Evolutionary conservation across 1,139 yeast genomes (phyloP).

Genomic region (Scheffersomyces illinoinensis): DNA sequence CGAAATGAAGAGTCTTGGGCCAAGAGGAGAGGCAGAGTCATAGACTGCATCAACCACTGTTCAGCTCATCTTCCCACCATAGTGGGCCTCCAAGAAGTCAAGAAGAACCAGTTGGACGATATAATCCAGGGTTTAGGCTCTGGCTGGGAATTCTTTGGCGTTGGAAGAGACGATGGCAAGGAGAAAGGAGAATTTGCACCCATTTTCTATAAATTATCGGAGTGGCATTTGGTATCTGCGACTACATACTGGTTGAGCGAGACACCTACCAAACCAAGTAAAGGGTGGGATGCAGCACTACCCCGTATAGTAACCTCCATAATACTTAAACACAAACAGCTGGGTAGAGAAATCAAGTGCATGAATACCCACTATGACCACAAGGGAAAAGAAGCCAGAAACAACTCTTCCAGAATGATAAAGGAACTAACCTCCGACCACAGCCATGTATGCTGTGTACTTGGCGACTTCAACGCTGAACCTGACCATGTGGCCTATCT

Average conservation of each 20-base stretch:
- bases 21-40: slow-evolving; percentile 33
- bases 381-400: slow-evolving; percentile 39
- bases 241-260: slow-evolving; percentile 41
- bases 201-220: slow-evolving; percentile 30
- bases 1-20: slow-evolving; percentile 44
- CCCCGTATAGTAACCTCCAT: slow-evolving; percentile 14
- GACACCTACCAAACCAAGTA: slow-evolving; percentile 44
- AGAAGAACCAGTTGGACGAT: slow-evolving; percentile 51
- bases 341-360: slow-evolving; percentile 27
- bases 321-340: slow-evolving; percentile 5
- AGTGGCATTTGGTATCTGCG: slow-evolving; percentile 33
- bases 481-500: slow-evolving; percentile 31
- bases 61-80: slow-evolving; percentile 29
- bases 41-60: slow-evolving; percentile 38
- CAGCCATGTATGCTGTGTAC: slow-evolving; percentile 9
- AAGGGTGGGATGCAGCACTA: slow-evolving; percentile 17
- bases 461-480: slow-evolving; percentile 43
- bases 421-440: slow-evolving; percentile 33
- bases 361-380: slow-evolving; percentile 50
- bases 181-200: slow-evolving; percentile 45
- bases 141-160: slow-evolving; percentile 41
- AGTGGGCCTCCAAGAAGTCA: slow-evolving; percentile 56
- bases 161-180: slow-evolving; percentile 45
- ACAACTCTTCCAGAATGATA: slow-evolving; percentile 29
- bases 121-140: slow-evolving; percentile 32